Base-by-base conservation (phyloP, 306 rosid genomes). In the Sicyos edulis region DNA sequence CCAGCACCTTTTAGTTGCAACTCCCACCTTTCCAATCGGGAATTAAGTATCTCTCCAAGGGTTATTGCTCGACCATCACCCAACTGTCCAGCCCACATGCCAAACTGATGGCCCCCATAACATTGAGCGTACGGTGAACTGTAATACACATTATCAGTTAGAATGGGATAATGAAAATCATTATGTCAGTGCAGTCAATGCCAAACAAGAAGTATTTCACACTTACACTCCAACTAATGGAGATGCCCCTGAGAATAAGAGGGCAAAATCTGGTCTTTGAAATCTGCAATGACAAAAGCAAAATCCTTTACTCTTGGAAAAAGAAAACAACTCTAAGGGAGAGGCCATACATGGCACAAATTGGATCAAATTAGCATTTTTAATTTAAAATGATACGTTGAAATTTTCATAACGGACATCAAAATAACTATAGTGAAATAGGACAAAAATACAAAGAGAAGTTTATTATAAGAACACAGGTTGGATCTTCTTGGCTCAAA, bases 41-140 rank as follows among this genome's bases (percentile, higher is more conserved):
- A 87, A 84, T 91, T 91, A 52, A 91, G 71, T 69, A 91, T 83
- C 87, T 95, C 99, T 63, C 97, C 99, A 5, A 95, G 86, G 0
- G 99, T 88, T 69, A 95, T 91, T 71, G 96, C 99, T 81, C 97
- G 88, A 62, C 99, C 99, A 86, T 93, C 99, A 75, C 99, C 99
- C 85, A 93, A 82, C 68, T 93, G 99, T 63, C 99, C 97, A 53
- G 99, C 99, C 99, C 99, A 93, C 96, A 83, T 93, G 16, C 99
- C 99, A 32, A 93, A 93, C 72, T 93, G 99, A 84, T 93, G 97
- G 54, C 99, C 99, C 5, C 99, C 99, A 75, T 93, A 91, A 87
- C 99, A 93, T 72, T 89, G 97, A 70, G 97, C 99, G 74, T 91
- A 93, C 60, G 99, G 92, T 75, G 88, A 77, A 78, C 99, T 93